Evolutionary conservation across 2,329 filamentous ascomycete species (phyloP).

Genomic region (Penicillium sp.): DNA sequence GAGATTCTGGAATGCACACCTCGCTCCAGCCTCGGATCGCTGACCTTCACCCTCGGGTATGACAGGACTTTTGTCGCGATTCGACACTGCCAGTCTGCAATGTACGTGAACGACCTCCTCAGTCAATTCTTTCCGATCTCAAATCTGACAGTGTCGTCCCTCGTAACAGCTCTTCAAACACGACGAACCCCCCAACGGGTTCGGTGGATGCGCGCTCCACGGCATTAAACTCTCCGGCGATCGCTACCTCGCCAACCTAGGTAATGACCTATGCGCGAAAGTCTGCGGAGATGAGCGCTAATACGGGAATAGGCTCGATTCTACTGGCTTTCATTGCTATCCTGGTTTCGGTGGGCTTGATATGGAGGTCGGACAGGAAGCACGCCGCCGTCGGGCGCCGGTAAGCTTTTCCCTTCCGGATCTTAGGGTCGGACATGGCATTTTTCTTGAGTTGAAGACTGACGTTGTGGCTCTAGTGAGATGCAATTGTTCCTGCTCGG

Average conservation of each 20-base stretch:
- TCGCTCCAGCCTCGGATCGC: constrained; percentile 15
- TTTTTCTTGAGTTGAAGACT: constrained; percentile 5
- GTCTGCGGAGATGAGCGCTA: neutral
- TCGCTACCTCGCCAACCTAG: constrained; percentile 73
- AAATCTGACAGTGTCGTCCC: neutral
- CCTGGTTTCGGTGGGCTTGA: constrained; percentile 58
- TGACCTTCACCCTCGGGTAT: constrained; percentile 21
- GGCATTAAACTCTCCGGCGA: constrained; percentile 68
- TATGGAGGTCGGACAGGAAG: constrained; percentile 81
- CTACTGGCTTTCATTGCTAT: constrained; percentile 76
- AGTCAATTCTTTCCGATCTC: neutral
- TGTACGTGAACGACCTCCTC: constrained; percentile 51
- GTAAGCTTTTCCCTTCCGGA: constrained; percentile 47
- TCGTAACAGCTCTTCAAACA: constrained; percentile 57
- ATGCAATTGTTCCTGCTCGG: constrained; percentile 90
- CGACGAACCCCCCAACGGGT: constrained; percentile 57
- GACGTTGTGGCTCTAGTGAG: constrained; percentile 58
- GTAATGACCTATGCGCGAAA: constrained; percentile 42
- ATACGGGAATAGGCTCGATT: constrained; percentile 67
- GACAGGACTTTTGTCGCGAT: constrained; percentile 74
- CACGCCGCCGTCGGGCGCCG: constrained; percentile 89
- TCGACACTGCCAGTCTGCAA: constrained; percentile 80
- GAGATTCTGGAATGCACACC: neutral
- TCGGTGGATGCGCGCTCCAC: constrained; percentile 65
- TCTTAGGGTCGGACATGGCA: neutral